These are phyloP conservation scores for Chalciporus pseudorubinellus DNA, from an alignment of 768 basidiomycete species.

Conservation along the genomic window DNA sequence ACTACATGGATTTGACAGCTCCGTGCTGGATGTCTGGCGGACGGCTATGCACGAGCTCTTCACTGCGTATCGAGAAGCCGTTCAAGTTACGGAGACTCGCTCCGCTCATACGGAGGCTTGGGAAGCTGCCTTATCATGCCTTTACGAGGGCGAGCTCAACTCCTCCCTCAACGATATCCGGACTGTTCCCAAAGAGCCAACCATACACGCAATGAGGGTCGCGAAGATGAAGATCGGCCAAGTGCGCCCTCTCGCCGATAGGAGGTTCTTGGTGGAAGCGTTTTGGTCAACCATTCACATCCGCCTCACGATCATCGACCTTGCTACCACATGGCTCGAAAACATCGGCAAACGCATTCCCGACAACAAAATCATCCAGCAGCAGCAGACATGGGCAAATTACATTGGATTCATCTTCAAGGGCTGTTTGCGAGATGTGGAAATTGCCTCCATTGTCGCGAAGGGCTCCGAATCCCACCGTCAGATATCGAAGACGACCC, in stretches of 20 bases:
- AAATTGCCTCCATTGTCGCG: constrained; percentile 46
- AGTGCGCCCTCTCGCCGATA: constrained; percentile 56
- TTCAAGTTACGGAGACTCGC: constrained; percentile 43
- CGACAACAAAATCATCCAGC: constrained; percentile 13
- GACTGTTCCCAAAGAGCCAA: constrained; percentile 39
- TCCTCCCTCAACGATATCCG: constrained; percentile 29
- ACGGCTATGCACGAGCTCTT: constrained; percentile 36
- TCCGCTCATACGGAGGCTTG: constrained; percentile 59
- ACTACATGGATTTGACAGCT: constrained; percentile 31
- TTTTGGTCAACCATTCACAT: constrained; percentile 53
- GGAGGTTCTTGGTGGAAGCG: constrained; percentile 59
- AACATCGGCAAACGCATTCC: constrained; percentile 23
- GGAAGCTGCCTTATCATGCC: constrained; percentile 55
- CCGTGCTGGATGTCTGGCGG: constrained; percentile 40
- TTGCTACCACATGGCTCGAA: constrained; percentile 43
- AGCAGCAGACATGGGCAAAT: constrained; percentile 45
- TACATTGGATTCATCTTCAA: constrained; percentile 47
- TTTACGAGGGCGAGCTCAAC: constrained; percentile 49
- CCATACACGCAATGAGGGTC: constrained; percentile 49
- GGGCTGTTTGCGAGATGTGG: constrained; percentile 46
- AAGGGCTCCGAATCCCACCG: constrained; percentile 49
- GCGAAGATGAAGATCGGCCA: constrained; percentile 55
- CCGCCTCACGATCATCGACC: constrained; percentile 47
- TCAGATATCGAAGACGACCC: constrained; percentile 45
- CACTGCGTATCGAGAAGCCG: constrained; percentile 39